Percentiles rank a stretch among this genome's conserved stretches.
These are phyloP conservation scores for Trichoderma erinaceum DNA, from an alignment of 495 filamentous ascomycete species.

Conservation along the genomic window DNA sequence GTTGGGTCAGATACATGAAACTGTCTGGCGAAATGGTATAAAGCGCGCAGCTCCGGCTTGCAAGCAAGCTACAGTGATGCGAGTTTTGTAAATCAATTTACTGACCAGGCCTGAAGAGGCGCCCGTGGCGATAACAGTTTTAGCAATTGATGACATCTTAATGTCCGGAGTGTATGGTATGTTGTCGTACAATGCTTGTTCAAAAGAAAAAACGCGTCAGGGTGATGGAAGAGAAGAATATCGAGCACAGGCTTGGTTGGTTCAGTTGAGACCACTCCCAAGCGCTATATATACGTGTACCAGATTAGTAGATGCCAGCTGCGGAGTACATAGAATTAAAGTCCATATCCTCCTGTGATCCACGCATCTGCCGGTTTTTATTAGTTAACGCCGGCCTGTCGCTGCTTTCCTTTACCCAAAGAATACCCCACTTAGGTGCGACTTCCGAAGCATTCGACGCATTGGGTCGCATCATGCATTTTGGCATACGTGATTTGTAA, in stretches of 20 bases:
- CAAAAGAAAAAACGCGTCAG: not conserved
- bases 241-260: not conserved
- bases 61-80: not conserved
- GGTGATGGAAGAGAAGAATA: not conserved
- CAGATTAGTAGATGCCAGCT: not conserved
- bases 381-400: not conserved
- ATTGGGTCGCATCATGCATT: too few species aligned
- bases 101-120: slow-evolving; percentile 39
- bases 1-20: not conserved
- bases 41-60: not conserved
- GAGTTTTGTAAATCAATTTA: not conserved
- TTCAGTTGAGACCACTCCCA: not conserved
- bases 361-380: not conserved
- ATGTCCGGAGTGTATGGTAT: not conserved
- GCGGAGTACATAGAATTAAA: not conserved
- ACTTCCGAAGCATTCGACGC: not conserved
- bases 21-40: not conserved
- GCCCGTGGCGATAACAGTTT: slow-evolving; percentile 42
- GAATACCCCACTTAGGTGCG: not conserved
- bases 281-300: not conserved
- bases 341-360: not conserved
- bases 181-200: not conserved
- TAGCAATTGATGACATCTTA: slow-evolving; percentile 31
- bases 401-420: not conserved
- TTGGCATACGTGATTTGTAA: too few species aligned